A percentile compares a stretch with the other conserved stretches of the same genome.
Conservation (phyloP, 768 basidiomycete species). For the Xanthoconium stramineum region DNA sequence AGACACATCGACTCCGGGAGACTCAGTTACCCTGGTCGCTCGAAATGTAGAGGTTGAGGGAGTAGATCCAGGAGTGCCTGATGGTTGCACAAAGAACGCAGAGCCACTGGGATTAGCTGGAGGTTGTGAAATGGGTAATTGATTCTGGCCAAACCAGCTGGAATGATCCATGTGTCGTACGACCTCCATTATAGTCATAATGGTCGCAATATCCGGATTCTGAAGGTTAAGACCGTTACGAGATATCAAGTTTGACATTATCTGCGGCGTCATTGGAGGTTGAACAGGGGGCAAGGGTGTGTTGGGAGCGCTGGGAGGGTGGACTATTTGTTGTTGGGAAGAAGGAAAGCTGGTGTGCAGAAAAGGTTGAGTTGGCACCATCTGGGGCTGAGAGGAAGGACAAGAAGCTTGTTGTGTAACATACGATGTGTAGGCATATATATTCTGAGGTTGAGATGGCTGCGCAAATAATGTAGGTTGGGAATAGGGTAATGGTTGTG, state of each 20-base stretch:
- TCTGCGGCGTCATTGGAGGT: slow-evolving; percentile 10
- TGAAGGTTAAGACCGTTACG: slow-evolving; percentile 15
- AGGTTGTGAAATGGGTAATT: slow-evolving; percentile 15
- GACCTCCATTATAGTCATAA: slow-evolving; percentile 33
- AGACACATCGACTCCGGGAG: background rate
- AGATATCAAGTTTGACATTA: slow-evolving; percentile 6
- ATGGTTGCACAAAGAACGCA: slow-evolving; percentile 3
- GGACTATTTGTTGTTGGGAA: slow-evolving; percentile 15
- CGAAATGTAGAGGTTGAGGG: slow-evolving; percentile 5
- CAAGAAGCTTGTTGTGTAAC: slow-evolving; percentile 13
- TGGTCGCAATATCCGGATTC: slow-evolving; percentile 19
- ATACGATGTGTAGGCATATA: slow-evolving; percentile 12
- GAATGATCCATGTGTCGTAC: slow-evolving; percentile 28
- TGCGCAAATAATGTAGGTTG: slow-evolving; percentile 15
- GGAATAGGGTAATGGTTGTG: slow-evolving; percentile 9
- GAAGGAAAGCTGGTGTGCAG: slow-evolving; percentile 14
- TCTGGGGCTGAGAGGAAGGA: slow-evolving; percentile 18
- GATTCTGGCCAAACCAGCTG: slow-evolving; percentile 17
- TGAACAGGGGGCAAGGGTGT: slow-evolving; percentile 16
- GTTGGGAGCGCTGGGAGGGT: slow-evolving; percentile 8
- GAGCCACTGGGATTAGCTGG: slow-evolving; percentile 2
- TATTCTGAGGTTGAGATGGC: slow-evolving; percentile 19
- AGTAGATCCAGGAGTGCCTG: background rate
- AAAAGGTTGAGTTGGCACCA: slow-evolving; percentile 16
- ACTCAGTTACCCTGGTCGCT: background rate